These are phyloP conservation scores for Bonia amplexicaulis DNA, from an alignment of 176 grass and related monocot genomes.

Conservation along the genomic window DNA sequence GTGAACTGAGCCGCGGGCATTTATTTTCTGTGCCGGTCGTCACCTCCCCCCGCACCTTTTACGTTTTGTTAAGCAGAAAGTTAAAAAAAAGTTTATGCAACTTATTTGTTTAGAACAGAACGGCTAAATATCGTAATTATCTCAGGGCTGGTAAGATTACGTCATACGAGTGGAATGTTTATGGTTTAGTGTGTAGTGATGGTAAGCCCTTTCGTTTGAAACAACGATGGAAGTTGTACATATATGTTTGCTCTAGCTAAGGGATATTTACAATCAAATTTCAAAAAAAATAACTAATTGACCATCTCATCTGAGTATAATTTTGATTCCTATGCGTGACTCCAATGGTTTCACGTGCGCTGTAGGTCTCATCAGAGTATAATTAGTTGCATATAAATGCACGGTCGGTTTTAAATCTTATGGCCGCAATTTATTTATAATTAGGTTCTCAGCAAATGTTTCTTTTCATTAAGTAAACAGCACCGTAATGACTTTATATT, in stretches of 20 bases:
- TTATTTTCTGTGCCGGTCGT: constrained; percentile 6
- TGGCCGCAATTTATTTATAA: neutral
- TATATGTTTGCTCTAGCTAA: neutral
- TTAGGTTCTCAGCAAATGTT: neutral
- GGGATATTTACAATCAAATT: neutral
- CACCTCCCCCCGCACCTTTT: neutral
- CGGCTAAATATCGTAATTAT: neutral
- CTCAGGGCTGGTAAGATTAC: neutral
- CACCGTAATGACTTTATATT: neutral
- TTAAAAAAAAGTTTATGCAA: neutral
- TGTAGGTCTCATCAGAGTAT: neutral
- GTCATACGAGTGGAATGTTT: neutral
- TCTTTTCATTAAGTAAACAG: neutral
- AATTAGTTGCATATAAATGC: neutral
- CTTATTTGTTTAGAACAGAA: neutral
- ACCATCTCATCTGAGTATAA: neutral
- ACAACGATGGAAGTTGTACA: too few relatives aligned
- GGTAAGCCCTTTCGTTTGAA: too few relatives aligned
- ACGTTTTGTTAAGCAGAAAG: neutral
- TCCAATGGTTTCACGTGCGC: neutral
- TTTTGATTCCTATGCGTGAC: neutral
- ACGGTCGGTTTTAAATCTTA: neutral
- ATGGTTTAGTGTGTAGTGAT: neutral
- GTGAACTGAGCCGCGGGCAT: constrained; percentile 26
- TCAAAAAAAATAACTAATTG: neutral